Evolutionary conservation across 176 grass and related monocot genomes (phyloP).

Genomic region (Eleusine indica): DNA sequence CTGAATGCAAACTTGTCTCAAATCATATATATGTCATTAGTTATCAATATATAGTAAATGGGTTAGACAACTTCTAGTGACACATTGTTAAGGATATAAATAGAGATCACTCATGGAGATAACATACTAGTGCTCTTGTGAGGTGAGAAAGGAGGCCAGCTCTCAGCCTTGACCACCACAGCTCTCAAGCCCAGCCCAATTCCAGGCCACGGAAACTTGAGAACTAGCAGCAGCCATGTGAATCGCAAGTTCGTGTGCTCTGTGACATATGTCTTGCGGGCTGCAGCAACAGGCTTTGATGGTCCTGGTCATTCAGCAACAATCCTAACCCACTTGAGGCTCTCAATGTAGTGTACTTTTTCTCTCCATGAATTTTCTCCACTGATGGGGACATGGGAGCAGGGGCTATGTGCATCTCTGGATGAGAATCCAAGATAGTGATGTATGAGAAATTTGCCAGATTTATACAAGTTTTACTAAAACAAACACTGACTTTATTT

Average conservation of each 20-base stretch:
- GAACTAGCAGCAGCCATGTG: slow-evolving; percentile 42
- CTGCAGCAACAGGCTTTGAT: slow-evolving; percentile 2
- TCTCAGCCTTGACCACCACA: slow-evolving; percentile 14
- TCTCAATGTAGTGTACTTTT: slow-evolving; percentile 3
- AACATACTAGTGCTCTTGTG: slow-evolving; percentile 4
- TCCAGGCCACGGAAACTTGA: slow-evolving; percentile 42
- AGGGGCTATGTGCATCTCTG: not conserved
- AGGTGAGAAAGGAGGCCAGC: slow-evolving; percentile 14
- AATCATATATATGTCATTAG: not conserved
- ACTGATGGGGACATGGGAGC: slow-evolving; percentile 11
- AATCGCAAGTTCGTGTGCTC: not conserved
- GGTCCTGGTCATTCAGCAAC: slow-evolving; percentile 9
- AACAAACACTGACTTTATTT: slow-evolving; percentile 15
- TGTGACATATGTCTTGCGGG: not conserved
- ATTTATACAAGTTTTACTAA: not conserved
- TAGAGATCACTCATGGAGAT: slow-evolving; percentile 7
- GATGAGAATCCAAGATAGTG: not conserved
- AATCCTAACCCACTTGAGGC: not conserved
- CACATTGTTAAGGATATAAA: slow-evolving; percentile 20
- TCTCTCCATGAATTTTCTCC: not conserved
- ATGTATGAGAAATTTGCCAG: not conserved
- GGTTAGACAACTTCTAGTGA: slow-evolving; percentile 10
- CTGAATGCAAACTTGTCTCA: not conserved
- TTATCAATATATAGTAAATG: not conserved
- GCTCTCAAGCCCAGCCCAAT: not conserved